Conservation (phyloP, 306 rosid species). For the Ormosia semicastrata region DNA sequence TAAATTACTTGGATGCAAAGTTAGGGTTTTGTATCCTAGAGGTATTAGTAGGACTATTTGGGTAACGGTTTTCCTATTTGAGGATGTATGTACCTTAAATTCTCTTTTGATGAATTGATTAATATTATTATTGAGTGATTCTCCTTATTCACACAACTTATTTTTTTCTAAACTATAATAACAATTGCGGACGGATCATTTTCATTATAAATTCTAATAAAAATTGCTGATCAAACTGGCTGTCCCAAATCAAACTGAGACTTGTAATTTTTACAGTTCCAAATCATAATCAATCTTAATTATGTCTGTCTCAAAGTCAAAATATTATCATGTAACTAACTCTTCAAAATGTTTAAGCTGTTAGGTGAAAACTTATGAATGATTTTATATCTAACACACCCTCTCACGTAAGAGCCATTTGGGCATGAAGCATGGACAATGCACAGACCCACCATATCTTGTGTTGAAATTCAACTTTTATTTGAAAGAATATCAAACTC, state of each 20-base stretch:
- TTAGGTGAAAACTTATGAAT: no score
- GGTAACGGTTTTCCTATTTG: background rate
- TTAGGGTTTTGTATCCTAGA: background rate
- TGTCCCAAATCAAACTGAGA: background rate
- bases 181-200: background rate
- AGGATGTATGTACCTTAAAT: background rate
- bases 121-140: background rate
- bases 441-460: no score
- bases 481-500: no score
- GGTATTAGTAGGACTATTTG: background rate
- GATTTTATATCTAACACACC: no score
- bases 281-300: background rate
- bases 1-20: background rate
- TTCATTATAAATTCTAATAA: background rate
- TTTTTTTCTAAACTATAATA: background rate
- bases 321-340: background rate
- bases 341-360: no score
- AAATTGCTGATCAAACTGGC: background rate
- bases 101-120: background rate
- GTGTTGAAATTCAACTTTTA: no score
- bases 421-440: no score
- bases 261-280: background rate
- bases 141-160: background rate
- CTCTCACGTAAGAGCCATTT: no score
- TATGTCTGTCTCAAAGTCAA: background rate